These are phyloP conservation scores for Casaregolazyma suthepensis DNA, from an alignment of 1,139 yeast genomes.

Conservation along the genomic window DNA sequence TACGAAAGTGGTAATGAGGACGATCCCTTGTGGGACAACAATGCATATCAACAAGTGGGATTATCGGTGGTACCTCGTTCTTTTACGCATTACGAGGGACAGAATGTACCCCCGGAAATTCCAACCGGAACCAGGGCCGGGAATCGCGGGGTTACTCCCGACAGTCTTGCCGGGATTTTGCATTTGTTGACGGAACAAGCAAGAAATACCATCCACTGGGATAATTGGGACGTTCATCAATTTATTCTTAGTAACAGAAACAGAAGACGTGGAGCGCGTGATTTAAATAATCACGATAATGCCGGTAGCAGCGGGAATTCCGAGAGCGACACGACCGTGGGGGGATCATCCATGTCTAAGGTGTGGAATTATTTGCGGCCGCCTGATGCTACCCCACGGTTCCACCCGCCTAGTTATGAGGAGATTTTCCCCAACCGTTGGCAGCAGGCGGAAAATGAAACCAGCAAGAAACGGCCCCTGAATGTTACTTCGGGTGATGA, in stretches of 20 bases:
- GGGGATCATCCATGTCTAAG: constrained; percentile 9
- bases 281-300: constrained; percentile 15
- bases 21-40: constrained; percentile 6
- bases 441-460: neutral
- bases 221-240: constrained; percentile 12
- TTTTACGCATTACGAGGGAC: constrained; percentile 9
- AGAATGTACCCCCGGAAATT: constrained; percentile 6
- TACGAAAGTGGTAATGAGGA: constrained; percentile 8
- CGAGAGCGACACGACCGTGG: constrained; percentile 20
- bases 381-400: neutral
- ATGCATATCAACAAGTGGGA: neutral
- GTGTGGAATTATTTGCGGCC: constrained; percentile 13
- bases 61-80: constrained; percentile 2
- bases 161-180: constrained; percentile 21
- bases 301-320: neutral
- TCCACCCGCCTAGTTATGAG: constrained; percentile 62
- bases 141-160: constrained; percentile 12
- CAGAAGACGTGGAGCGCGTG: neutral
- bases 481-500: constrained; percentile 1
- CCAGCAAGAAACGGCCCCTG: neutral
- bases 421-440: constrained; percentile 63
- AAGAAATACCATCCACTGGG: constrained; percentile 23
- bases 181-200: constrained; percentile 23
- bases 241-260: neutral
- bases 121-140: constrained; percentile 11